Base-by-base conservation (phyloP, 148 eudicot species). In the Hydrangea macrophylla region DNA sequence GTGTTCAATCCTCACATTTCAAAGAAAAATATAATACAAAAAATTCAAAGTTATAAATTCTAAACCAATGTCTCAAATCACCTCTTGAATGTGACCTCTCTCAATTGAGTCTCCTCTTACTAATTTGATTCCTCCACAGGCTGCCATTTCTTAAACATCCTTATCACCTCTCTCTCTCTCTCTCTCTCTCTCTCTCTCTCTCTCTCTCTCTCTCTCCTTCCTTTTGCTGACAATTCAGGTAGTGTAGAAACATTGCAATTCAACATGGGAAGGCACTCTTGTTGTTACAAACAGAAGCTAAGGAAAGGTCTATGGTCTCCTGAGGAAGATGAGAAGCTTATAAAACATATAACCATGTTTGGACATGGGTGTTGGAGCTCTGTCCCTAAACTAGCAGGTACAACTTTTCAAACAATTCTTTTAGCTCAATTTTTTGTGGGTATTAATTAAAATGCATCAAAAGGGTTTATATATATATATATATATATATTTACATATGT, bases 321-420 rank as follows among this genome's bases (percentile, higher is more conserved):
- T 25, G 90, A 86, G 58, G 90, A 86, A 83, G 90, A 86, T 77
- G 87, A 86, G 60, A 86, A 83, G 57, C 90, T 86, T 44, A 73
- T 86, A 31, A 77, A 83, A 48, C 90, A 86, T 69, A 84, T 86
- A 35, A 79, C 90, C 44, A 86, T 79, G 62, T 79, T 68, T 55
- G 92, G 92, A 37, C 90, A 88, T 83, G 90, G 90, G 18, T 88
- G 93, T 37, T 88, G 93, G 93, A 85, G 90, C 74, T 88, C 93
- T 67, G 93, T 88, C 54, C 90, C 93, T 69, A 88, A 88, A 70
- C 84, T 88, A 53, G 88, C 90, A 25, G 90, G 93, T 88, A 65
- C 42, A 27, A n/a, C 57, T 5, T 10, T 26, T 18, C 15, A 40
- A 37, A 40, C 7, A 20, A 33, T 55, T 57, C 25, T 1, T 17